These are phyloP conservation scores for Lactarius akahatsu DNA, from an alignment of 768 basidiomycete genomes.

Conservation along the genomic window DNA sequence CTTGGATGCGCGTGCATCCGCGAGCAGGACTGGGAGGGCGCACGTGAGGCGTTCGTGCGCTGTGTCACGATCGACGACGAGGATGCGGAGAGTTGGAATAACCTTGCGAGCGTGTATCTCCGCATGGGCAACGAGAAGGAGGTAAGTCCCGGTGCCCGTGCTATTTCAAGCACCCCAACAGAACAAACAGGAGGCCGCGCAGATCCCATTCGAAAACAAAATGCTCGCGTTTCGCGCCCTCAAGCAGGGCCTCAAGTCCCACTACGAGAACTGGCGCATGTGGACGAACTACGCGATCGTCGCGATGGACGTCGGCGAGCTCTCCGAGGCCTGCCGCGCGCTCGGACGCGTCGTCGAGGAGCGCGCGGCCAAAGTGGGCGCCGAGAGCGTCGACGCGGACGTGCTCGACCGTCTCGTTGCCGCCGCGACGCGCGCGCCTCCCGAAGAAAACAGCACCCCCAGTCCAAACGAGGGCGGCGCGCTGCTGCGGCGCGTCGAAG, in stretches of 20 bases:
- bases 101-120: constrained; percentile 92
- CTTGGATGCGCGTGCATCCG: constrained; percentile 90
- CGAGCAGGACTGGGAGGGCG: constrained; percentile 81
- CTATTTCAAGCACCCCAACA: too few species aligned
- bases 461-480: constrained; percentile 59
- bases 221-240: constrained; percentile 90
- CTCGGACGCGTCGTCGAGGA: constrained; percentile 79
- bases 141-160: constrained; percentile 18
- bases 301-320: constrained; percentile 88
- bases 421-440: constrained; percentile 65
- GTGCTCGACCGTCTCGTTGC: constrained; percentile 88
- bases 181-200: constrained; percentile 19
- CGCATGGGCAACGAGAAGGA: constrained; percentile 55
- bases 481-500: constrained; percentile 61
- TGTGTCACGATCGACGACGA: constrained; percentile 93
- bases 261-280: constrained; percentile 95
- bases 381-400: constrained; percentile 73
- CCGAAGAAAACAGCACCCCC: constrained; percentile 43
- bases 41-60: constrained; percentile 76
- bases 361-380: constrained; percentile 51
- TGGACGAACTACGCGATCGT: constrained; percentile 98
- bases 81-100: constrained; percentile 98
- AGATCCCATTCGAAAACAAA: constrained; percentile 70
- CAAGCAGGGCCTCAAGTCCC: constrained; percentile 80
- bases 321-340: constrained; percentile 84